Base-by-base conservation (phyloP, 176 grass and related monocot genomes). In the Aechmea fasciata region DNA sequence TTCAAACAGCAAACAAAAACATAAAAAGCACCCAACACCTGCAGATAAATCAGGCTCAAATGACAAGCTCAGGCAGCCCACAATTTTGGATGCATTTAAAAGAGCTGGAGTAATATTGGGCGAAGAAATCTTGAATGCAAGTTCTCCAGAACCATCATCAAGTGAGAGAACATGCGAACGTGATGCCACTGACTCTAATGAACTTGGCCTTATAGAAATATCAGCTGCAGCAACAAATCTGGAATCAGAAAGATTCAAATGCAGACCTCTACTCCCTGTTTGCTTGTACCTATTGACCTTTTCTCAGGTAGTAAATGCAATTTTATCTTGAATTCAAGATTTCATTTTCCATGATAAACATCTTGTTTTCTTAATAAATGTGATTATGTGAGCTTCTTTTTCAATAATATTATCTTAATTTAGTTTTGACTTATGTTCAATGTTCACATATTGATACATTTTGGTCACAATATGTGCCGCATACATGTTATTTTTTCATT, bases 161-260 rank as follows among this genome's bases (percentile, higher is more conserved):
- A 78, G 10, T 74, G 71, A 64, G 64, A 51, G 10, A 61, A 69
- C 80, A 25, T 69, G 52, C 70, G 83, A 88, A 80, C 71, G 71
- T 48, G 85, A 88, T 54, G 63, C 51, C 62, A 75, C 67, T 62
- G 71, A 69, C 50, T 63, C 68, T 79, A 66, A 79, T 67, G 75
- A 89, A 76, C 68, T 91, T 84, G 88, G 83, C 50, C 33, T 70
- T 82, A 59, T 89, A 72, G 92, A 91, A 82, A 66, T 96, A 76
- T 80, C 82, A 51, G 79, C 82, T 75, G 67, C 74, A 62, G 83
- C 88, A n/a, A 13, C 69, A 77, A 73, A 72, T 50, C 71, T 96
- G 73, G 85, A 96, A 86, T 84, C 75, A 73, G 88, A 96, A 80
- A 77, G 78, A 79, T 91, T 76, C 63, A 91, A 91, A 84, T 85